Percentiles rank a stretch among this genome's conserved stretches.
Evolutionary conservation across 805 yeast species (phyloP).

Genomic region (Lachancea nothofagi): DNA sequence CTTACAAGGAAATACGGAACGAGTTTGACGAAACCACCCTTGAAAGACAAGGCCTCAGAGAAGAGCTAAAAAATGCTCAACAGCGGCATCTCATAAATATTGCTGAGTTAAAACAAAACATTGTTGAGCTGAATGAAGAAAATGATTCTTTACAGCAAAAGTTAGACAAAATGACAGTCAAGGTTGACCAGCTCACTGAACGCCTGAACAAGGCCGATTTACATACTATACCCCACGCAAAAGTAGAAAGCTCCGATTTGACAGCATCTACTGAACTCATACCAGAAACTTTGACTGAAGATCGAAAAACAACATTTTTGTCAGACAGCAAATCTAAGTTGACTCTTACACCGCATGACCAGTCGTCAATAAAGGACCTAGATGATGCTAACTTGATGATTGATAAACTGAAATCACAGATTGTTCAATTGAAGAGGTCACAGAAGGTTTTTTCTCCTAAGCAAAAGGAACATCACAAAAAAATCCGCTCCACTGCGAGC

Average conservation of each 20-base stretch:
- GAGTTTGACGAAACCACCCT: constrained; percentile 45
- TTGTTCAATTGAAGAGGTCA: constrained; percentile 19
- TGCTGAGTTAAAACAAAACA: constrained; percentile 44
- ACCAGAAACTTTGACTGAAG: too few species aligned
- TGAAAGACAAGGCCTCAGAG: constrained; percentile 37
- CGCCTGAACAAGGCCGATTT: constrained; percentile 1
- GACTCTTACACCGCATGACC: neutral
- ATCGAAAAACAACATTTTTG: too few species aligned
- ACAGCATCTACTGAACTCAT: too few species aligned
- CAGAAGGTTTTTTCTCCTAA: neutral
- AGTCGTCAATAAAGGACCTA: constrained; percentile 25
- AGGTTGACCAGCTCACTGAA: constrained; percentile 13
- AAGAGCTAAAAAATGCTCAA: constrained; percentile 37
- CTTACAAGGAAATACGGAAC: constrained; percentile 36
- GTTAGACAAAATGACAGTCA: constrained; percentile 25
- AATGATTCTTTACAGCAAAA: constrained; percentile 52
- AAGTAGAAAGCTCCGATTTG: too few species aligned
- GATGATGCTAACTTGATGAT: constrained; percentile 60
- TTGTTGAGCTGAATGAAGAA: constrained; percentile 61
- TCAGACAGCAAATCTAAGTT: too few species aligned
- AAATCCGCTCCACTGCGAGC: too few species aligned
- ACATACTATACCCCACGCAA: too few species aligned
- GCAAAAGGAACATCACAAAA: too few species aligned
- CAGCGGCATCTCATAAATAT: constrained; percentile 38
- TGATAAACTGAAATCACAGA: constrained; percentile 46